Evolutionary conservation across 2,329 filamentous ascomycete genomes (phyloP), one percentile per base, ranked within the genome.

Genomic region (Aspergillus transmontanensis): DNA sequence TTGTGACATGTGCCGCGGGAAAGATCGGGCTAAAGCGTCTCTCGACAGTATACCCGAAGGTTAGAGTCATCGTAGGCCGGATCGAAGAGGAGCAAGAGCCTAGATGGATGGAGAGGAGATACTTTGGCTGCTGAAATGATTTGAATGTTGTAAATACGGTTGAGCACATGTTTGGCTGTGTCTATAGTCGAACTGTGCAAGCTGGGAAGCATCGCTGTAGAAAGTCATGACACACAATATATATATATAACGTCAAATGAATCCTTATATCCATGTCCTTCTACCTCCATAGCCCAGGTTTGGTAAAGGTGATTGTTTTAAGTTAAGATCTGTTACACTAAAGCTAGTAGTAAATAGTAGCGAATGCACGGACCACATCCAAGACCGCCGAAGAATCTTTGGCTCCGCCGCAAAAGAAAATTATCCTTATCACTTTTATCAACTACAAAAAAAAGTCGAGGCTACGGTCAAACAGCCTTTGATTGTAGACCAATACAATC

Each of bases 1-100:
- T 98, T 75, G 94, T 96, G 45, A 97, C 94, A 4, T 97, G 96
- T 75, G 90, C 93, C 68, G 94, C 94, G 4, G 94, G 94, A 10
- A 89, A 89, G 68, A 87, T 92, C 70, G 95, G 94, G 0, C 77
- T 98, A 65, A 93, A 95, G 73, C 85, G 95, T 66, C 80, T 99
- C 71, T 91, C 92, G 65, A 92, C 90, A 62, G 95, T 97, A 3
- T 99, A 95, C 72, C 93, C 95, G 0, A 89, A 90, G 5, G 89
- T 98, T 56, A 90, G 89, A 58, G 90, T 97, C 21, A 93, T 98
- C 21, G 89, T 97, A 32, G 92, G 92, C 68, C 89, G 90, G 65
- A 85, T 97, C 72, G 88, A 94, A 32, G 87, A 90, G 60, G 93
- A 96, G 69, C 87, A 90, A 65, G 92, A 97, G 78, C 88, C 90